Conservation (phyloP, 768 basidiomycete species). For the Scleroderma bovista region DNA sequence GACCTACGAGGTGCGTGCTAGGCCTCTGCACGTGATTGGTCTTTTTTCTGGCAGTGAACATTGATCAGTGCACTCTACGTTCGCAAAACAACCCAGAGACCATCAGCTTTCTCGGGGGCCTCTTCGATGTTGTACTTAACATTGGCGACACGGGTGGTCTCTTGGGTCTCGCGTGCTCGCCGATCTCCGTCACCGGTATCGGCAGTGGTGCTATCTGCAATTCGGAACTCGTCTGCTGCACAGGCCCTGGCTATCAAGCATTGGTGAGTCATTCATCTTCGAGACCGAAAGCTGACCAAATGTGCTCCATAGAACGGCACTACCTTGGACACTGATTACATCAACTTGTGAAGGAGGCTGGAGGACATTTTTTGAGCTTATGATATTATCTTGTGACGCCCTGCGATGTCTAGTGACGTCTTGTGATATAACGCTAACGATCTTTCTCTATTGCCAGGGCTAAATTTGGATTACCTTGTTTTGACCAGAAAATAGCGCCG, state of each 20-base stretch:
- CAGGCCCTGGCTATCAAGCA: not conserved
- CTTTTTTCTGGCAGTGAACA: too few species aligned
- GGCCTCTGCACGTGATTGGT: too few species aligned
- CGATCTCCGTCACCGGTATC: not conserved
- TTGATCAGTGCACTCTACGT: not conserved
- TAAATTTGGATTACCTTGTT: too few species aligned
- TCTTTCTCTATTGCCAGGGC: too few species aligned
- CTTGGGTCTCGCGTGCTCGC: slow-evolving; percentile 5
- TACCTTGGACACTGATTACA: slow-evolving; percentile 3
- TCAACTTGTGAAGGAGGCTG: not conserved
- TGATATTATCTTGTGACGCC: too few species aligned
- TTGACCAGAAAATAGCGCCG: too few species aligned
- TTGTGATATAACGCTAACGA: too few species aligned
- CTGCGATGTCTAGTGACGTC: too few species aligned
- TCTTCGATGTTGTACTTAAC: too few species aligned
- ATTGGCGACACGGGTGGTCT: too few species aligned
- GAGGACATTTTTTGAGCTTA: too few species aligned
- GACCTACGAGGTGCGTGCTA: not conserved
- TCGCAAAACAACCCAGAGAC: too few species aligned
- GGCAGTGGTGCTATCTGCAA: not conserved
- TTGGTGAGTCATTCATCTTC: slow-evolving; percentile 2
- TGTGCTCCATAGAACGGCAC: slow-evolving; percentile 1
- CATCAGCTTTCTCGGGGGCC: not conserved
- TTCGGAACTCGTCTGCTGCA: slow-evolving; percentile 7
- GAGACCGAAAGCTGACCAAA: not conserved